Evolutionary conservation across 129 eudicot species (phyloP).

Genomic region (Centrapalus pauciflorus): DNA sequence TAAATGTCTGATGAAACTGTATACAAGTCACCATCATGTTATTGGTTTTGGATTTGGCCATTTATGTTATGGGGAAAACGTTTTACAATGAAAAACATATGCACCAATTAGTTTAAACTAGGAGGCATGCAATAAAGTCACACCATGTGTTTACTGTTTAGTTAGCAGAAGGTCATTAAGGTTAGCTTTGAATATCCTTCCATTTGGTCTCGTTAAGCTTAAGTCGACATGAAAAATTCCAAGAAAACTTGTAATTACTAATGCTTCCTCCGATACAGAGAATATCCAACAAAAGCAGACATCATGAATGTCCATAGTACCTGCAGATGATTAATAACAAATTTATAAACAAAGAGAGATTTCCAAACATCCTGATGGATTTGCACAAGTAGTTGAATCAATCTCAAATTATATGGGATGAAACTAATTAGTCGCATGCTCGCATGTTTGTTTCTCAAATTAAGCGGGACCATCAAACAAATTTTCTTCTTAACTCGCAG

Average conservation of each 20-base stretch:
- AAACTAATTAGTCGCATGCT: too few species aligned
- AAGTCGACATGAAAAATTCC: background rate
- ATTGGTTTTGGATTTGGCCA: conserved; percentile 1
- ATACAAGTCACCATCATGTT: background rate
- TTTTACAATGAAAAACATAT: background rate
- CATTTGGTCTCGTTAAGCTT: conserved; percentile 1
- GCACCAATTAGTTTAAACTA: background rate
- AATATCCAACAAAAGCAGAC: conserved; percentile 95
- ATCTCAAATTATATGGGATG: too few species aligned
- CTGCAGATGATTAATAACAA: conserved; percentile 27
- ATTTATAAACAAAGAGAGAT: background rate
- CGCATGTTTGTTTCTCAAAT: too few species aligned
- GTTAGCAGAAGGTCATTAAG: conserved; percentile 8
- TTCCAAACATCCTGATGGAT: background rate
- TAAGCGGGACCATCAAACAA: too few species aligned
- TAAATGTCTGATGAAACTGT: too few species aligned
- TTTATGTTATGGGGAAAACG: background rate
- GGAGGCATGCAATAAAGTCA: background rate
- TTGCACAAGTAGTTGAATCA: too few species aligned
- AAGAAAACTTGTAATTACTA: conserved; percentile 28
- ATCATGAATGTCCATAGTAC: conserved; percentile 92
- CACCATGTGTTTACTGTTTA: too few species aligned
- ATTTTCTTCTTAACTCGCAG: background rate
- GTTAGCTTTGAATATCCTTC: conserved; percentile 20
- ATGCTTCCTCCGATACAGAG: conserved; percentile 76